Evolutionary conservation across 1,284 basidiomycete genomes (phyloP).

Genomic region (Ustilago nuda): DNA sequence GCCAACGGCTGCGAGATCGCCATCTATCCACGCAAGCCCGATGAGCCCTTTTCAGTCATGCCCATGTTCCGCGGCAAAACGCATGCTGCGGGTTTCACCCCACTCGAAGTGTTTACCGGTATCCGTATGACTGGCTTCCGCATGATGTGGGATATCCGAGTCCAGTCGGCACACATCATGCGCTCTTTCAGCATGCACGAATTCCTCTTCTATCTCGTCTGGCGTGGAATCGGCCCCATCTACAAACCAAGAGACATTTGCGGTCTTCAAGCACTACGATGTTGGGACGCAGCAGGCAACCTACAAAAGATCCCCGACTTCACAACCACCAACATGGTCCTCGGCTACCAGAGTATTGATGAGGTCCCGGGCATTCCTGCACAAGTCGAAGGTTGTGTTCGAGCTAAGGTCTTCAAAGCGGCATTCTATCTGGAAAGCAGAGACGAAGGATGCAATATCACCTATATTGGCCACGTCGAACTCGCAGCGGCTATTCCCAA

Average conservation of each 20-base stretch:
- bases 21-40: conserved; percentile 33
- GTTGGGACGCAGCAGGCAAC: conserved; percentile 38
- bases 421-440: conserved; percentile 50
- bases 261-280: conserved; percentile 50
- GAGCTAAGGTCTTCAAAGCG: conserved; percentile 45
- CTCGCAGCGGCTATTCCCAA: conserved; percentile 43
- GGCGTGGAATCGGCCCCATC: conserved; percentile 56
- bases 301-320: conserved; percentile 37
- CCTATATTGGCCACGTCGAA: conserved; percentile 51
- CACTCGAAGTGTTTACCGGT: conserved; percentile 53
- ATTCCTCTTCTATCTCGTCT: conserved; percentile 58
- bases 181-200: conserved; percentile 48
- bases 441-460: conserved; percentile 50
- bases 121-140: conserved; percentile 53
- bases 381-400: conserved; percentile 46
- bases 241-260: conserved; percentile 52
- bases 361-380: conserved; percentile 42
- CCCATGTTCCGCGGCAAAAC: conserved; percentile 52
- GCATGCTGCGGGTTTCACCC: conserved; percentile 29
- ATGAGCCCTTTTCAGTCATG: conserved; percentile 40
- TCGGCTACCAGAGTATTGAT: conserved; percentile 45
- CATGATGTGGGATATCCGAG: conserved; percentile 56
- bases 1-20: conserved; percentile 28
- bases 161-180: conserved; percentile 54
- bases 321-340: conserved; percentile 38